Conservation (phyloP, 2,329 filamentous ascomycete genomes). For the Aureobasidium sp. region DNA sequence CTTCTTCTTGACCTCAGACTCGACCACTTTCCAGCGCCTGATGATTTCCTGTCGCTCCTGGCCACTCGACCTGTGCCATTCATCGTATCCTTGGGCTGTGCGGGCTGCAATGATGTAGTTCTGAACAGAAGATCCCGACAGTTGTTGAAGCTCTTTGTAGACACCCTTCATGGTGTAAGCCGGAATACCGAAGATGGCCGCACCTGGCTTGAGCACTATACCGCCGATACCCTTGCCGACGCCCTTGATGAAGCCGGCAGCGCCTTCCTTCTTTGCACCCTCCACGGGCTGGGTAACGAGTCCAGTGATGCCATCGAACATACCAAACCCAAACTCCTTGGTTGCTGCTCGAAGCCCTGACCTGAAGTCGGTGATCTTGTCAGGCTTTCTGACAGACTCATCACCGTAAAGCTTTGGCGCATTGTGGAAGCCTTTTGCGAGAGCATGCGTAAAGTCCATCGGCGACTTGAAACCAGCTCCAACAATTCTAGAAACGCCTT, state of each 20-base stretch:
- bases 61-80: slow-evolving; percentile 47
- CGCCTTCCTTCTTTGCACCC: slow-evolving; percentile 56
- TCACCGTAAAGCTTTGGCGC: slow-evolving; percentile 64
- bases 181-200: slow-evolving; percentile 44
- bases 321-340: slow-evolving; percentile 62
- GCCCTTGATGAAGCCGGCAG: slow-evolving; percentile 64
- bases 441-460: slow-evolving; percentile 53
- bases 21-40: slow-evolving; percentile 55
- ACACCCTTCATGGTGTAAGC: slow-evolving; percentile 74
- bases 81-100: slow-evolving; percentile 66
- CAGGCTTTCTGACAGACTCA: slow-evolving; percentile 57
- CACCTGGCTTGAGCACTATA: slow-evolving; percentile 65
- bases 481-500: slow-evolving; percentile 32
- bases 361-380: slow-evolving; percentile 57
- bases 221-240: slow-evolving; percentile 74
- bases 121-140: slow-evolving; percentile 62
- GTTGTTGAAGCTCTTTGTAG: slow-evolving; percentile 63
- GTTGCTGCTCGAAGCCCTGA: slow-evolving; percentile 43
- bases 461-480: slow-evolving; percentile 41
- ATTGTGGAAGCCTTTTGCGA: slow-evolving; percentile 66
- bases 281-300: slow-evolving; percentile 65
- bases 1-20: slow-evolving; percentile 53
- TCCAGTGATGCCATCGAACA: slow-evolving; percentile 71
- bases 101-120: slow-evolving; percentile 76
- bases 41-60: slow-evolving; percentile 61